Evolutionary conservation across 2,329 filamentous ascomycete genomes (phyloP), one percentile per base, ranked within the genome.

Genomic region (Colletotrichum sp.): DNA sequence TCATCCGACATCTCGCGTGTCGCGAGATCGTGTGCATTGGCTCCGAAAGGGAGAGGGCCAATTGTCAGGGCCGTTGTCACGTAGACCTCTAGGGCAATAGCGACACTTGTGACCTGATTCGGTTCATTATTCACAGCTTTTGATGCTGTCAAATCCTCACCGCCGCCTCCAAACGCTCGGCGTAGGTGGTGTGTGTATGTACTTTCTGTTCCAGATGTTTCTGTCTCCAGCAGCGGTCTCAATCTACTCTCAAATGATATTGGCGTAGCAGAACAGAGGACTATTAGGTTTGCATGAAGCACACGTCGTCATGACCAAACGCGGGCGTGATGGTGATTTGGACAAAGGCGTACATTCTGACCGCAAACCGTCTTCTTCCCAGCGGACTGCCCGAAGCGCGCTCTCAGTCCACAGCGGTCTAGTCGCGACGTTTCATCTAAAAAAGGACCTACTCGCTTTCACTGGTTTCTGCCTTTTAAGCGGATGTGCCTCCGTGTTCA

Each of bases 401-500:
- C 10, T 52, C 43, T 7, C 2, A 24, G 43, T 24, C 43, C 43
- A 13, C n/a, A 18, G 43, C n/a, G 43, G 43, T 52, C 43, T 52
- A 5, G n/a, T 13, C 4, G 43, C 43, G 18, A 28, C 24, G 24
- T 15, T 30, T 28, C 15, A 39, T n/a, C 15, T 39, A 16, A 64
- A 59, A 32, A 60, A 59, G 16, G 34, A 63, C 34, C n/a, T 28
- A 15, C 36, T 64, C n/a, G 52, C 61, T 36, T 63, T 61, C 10
- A 26, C 55, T 9, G 59, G 26, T 5, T 39, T 60, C 21, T 43
- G 64, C 10, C 74, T 32, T n/a, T 28, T 71, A 6, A 87, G 80
- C 2, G 88, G 88, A 78, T 90, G 88, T 3, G 88, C 89, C 80
- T 90, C 89, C 1, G 89, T 90, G 68, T 90, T 90, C 34, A 92